Percentiles rank a stretch among this genome's conserved stretches.
Evolutionary conservation across 306 rosid genomes (phyloP).

Genomic region (Cotoneaster glaucophyllus): DNA sequence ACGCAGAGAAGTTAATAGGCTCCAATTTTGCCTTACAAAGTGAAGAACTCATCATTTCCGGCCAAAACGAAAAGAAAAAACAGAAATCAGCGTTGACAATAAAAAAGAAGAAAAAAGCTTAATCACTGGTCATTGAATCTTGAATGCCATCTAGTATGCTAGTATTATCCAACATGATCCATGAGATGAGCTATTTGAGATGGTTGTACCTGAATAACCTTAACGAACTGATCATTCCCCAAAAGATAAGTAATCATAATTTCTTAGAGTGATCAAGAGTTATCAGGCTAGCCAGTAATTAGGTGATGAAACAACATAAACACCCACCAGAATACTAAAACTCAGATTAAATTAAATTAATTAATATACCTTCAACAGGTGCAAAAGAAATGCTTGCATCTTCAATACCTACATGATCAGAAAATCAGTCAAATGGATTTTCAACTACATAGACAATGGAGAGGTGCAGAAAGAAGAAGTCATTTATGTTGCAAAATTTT

Average conservation of each 20-base stretch:
- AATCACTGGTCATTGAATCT: not conserved
- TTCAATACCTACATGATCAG: slow-evolving; percentile 63
- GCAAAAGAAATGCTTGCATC: slow-evolving; percentile 80
- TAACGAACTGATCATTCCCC: not conserved
- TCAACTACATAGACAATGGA: not conserved
- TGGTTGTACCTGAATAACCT: not conserved
- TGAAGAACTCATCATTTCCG: not conserved
- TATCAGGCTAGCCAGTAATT: not conserved
- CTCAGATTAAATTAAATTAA: slow-evolving; percentile 6
- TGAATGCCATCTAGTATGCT: not conserved
- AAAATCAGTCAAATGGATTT: slow-evolving; percentile 17
- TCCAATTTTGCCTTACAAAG: not conserved
- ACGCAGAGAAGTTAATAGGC: not conserved
- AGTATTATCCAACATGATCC: not conserved
- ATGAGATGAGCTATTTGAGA: not conserved
- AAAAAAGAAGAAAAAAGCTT: not conserved
- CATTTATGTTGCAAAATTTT: not conserved
- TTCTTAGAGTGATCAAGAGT: slow-evolving; percentile 1
- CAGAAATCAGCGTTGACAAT: not conserved
- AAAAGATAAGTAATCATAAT: not conserved
- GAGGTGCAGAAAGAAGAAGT: not conserved
- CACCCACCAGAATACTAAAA: slow-evolving; percentile 7
- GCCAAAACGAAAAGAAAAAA: not conserved
- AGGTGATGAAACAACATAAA: slow-evolving; percentile 2
- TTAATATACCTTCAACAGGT: slow-evolving; percentile 80